Evolutionary conservation across 1,284 basidiomycete species (phyloP).

Genomic region (Tremellales sp.): DNA sequence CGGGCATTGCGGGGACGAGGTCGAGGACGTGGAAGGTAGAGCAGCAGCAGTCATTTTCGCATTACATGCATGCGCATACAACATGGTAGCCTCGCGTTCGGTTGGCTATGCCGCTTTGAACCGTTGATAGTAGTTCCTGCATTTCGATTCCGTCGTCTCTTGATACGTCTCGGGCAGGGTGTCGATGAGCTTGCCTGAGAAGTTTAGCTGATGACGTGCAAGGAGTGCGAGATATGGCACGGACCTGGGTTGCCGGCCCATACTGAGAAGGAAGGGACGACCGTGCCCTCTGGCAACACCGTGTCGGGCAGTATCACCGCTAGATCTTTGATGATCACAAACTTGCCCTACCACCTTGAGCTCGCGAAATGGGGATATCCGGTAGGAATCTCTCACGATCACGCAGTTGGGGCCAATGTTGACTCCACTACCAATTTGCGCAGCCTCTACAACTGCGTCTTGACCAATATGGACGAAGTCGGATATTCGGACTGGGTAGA

Average conservation of each 20-base stretch:
- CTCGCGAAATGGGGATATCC: background rate
- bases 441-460: slow-evolving; percentile 84
- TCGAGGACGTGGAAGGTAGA: slow-evolving; percentile 40
- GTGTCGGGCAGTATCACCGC: slow-evolving; percentile 72
- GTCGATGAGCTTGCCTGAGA: slow-evolving; percentile 67
- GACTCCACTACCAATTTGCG: slow-evolving; percentile 88
- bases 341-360: slow-evolving; percentile 68
- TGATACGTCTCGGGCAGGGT: slow-evolving; percentile 87
- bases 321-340: slow-evolving; percentile 94
- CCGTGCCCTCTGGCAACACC: slow-evolving; percentile 85
- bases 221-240: slow-evolving; percentile 8
- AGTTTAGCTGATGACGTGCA: background rate
- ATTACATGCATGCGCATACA: background rate
- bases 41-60: background rate
- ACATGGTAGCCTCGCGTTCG: background rate
- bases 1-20: slow-evolving; percentile 78
- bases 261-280: slow-evolving; percentile 79
- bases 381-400: slow-evolving; percentile 59
- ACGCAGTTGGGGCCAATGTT: slow-evolving; percentile 94
- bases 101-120: slow-evolving; percentile 52
- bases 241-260: slow-evolving; percentile 87
- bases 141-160: slow-evolving; percentile 70
- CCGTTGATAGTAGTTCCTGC: slow-evolving; percentile 70
- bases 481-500: slow-evolving; percentile 95
- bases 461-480: slow-evolving; percentile 92